Percentiles rank a stretch among this genome's conserved stretches.
phyloP scores from a whole-genome alignment of 73 alveolate species.

The Paramecium pentaurelia region DNA sequence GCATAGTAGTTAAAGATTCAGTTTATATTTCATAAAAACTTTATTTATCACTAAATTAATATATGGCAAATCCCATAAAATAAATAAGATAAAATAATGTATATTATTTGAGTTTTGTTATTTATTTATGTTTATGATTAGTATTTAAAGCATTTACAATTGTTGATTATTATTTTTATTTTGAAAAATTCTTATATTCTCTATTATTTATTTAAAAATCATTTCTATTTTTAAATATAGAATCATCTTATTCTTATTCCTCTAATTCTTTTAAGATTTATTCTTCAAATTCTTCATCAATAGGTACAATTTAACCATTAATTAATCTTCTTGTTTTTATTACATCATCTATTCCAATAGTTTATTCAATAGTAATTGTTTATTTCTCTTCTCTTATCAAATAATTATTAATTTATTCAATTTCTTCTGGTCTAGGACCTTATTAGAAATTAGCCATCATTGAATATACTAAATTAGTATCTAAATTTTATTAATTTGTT shows the following conservation, averaged over 20 bases:
- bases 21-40: background rate
- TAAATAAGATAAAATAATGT: background rate
- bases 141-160: background rate
- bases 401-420: background rate
- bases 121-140: background rate
- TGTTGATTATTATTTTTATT: background rate
- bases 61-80: background rate
- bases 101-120: background rate
- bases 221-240: background rate
- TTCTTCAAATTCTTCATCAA: slow-evolving; percentile 21
- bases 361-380: background rate
- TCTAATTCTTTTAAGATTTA: background rate
- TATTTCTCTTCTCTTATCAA: background rate
- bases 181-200: background rate
- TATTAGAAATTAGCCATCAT: background rate
- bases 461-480: background rate
- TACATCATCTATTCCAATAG: background rate
- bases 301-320: background rate
- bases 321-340: slow-evolving; percentile 34
- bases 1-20: background rate
- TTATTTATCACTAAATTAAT: background rate
- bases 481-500: background rate
- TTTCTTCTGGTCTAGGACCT: background rate
- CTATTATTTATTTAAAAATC: background rate
- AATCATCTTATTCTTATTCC: slow-evolving; percentile 12